Percentiles rank a stretch among this genome's conserved stretches.
Evolutionary conservation across 73 alveolate genomes (phyloP).

Genomic region (Paramecium caudatum): DNA sequence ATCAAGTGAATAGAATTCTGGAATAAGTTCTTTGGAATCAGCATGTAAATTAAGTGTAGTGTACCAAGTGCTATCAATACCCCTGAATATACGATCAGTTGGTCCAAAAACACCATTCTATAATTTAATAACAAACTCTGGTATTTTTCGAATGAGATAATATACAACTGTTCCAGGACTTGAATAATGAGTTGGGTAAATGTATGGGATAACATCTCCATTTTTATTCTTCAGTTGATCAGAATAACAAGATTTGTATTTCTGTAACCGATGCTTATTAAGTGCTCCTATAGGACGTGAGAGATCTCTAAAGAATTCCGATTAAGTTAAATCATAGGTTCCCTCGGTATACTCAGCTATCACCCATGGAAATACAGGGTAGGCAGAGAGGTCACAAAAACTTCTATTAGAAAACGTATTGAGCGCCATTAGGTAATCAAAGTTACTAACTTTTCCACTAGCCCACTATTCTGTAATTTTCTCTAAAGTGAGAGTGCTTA

Average conservation of each 20-base stretch:
- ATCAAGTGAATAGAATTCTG: constrained; percentile 95
- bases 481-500: constrained; percentile 63
- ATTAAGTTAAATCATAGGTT: constrained; percentile 75
- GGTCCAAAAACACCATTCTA: constrained; percentile 89
- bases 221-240: constrained; percentile 79
- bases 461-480: constrained; percentile 85
- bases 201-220: constrained; percentile 31
- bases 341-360: constrained; percentile 79
- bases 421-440: constrained; percentile 86
- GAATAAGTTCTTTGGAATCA: constrained; percentile 92
- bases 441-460: constrained; percentile 85
- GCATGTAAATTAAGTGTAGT: constrained; percentile 83
- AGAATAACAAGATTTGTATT: constrained; percentile 68
- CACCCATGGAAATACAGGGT: constrained; percentile 98
- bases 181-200: constrained; percentile 87
- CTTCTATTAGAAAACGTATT: constrained; percentile 92
- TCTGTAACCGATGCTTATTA: constrained; percentile 74
- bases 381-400: constrained; percentile 92
- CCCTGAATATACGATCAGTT: constrained; percentile 90
- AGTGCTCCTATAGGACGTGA: constrained; percentile 87
- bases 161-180: constrained; percentile 87
- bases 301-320: constrained; percentile 88
- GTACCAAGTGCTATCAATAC: constrained; percentile 84
- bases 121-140: constrained; percentile 90
- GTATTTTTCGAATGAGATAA: constrained; percentile 91